These are phyloP conservation scores for Neurospora tetraspora DNA, from an alignment of 495 filamentous ascomycete species.

Conservation along the genomic window DNA sequence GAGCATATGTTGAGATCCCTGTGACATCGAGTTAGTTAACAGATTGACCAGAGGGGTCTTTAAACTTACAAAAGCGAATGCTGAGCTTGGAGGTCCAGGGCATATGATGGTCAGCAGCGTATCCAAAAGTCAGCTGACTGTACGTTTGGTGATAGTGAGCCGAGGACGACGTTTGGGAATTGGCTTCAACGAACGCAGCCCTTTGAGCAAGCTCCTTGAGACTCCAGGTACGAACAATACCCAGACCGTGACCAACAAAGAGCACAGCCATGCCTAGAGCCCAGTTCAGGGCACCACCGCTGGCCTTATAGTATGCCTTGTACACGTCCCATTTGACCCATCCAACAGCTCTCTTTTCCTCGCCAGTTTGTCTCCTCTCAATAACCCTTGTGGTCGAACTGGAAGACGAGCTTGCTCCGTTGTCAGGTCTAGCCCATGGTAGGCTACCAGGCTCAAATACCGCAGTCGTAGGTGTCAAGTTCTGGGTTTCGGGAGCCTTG, in stretches of 20 bases:
- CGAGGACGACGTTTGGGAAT: background rate
- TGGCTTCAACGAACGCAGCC: background rate
- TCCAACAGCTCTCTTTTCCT: conserved; percentile 36
- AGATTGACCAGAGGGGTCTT: too few species aligned
- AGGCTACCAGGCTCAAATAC: conserved; percentile 14
- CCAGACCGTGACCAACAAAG: conserved; percentile 31
- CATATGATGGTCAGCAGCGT: background rate
- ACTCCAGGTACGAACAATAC: conserved; percentile 21
- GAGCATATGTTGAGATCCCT: background rate
- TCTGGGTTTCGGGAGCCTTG: conserved; percentile 32
- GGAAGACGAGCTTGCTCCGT: conserved; percentile 13
- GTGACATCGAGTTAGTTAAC: background rate
- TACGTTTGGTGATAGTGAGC: background rate
- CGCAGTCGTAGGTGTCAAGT: conserved; percentile 29
- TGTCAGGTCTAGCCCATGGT: conserved; percentile 12
- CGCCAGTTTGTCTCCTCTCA: background rate
- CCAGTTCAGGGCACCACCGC: conserved; percentile 49
- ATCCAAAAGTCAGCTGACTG: background rate
- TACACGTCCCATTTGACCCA: conserved; percentile 47
- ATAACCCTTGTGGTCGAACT: conserved; percentile 39
- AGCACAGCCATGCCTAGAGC: conserved; percentile 34
- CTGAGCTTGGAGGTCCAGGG: background rate
- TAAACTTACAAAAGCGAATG: background rate
- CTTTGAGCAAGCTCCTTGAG: conserved; percentile 24
- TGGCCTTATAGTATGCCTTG: conserved; percentile 44